These are phyloP conservation scores for Rosa chinensis DNA, from an alignment of 306 rosid genomes.

Conservation along the genomic window DNA sequence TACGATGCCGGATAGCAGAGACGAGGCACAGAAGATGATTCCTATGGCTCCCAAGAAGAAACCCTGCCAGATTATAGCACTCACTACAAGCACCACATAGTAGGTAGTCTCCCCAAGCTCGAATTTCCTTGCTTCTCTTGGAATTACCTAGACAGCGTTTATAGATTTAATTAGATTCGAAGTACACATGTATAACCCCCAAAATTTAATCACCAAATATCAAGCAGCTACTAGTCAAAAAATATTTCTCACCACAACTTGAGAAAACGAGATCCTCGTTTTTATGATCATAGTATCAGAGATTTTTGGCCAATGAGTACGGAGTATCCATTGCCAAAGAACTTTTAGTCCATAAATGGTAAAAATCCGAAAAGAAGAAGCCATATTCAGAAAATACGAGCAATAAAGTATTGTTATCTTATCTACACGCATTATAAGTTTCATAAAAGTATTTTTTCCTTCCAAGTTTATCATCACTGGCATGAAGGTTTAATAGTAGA, in stretches of 20 bases:
- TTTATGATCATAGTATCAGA: neutral
- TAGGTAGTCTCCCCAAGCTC: conserved; percentile 56
- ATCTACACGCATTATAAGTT: too few relatives aligned
- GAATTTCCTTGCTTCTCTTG: conserved; percentile 62
- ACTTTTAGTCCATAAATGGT: neutral
- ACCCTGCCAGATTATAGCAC: conserved; percentile 62
- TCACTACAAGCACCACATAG: conserved; percentile 49
- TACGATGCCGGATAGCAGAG: conserved; percentile 59
- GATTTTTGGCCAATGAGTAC: neutral
- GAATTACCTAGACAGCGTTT: conserved; percentile 44
- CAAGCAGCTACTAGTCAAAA: neutral
- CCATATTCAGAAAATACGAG: neutral
- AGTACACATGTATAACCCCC: neutral
- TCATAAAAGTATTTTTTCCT: too few relatives aligned
- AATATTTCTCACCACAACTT: neutral
- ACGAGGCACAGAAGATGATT: conserved; percentile 66
- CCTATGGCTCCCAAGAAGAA: conserved; percentile 83
- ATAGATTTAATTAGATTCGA: neutral
- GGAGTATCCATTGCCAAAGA: neutral
- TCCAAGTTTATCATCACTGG: neutral
- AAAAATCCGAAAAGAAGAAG: neutral
- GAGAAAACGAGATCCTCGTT: neutral
- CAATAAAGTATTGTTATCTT: too few relatives aligned
- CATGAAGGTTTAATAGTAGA: too few relatives aligned
- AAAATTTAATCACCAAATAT: neutral